A percentile compares a stretch with the other conserved stretches of the same genome.
phyloP scores from a whole-genome alignment of 1,284 basidiomycete species.

The Amylostereum chailletii region DNA sequence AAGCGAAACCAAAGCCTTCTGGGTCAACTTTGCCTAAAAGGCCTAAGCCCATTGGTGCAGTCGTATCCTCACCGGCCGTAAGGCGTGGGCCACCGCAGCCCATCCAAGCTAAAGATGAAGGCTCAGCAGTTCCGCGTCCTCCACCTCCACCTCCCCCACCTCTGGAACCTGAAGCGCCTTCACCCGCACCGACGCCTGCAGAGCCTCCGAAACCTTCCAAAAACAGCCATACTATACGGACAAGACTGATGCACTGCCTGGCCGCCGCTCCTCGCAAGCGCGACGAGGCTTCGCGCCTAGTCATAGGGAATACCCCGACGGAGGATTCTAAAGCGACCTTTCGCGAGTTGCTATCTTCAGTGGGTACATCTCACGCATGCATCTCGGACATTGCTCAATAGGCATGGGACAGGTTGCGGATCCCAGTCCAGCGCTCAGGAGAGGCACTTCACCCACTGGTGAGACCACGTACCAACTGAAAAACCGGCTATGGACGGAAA shows the following conservation, averaged over 20 bases:
- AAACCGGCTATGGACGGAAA: constrained; percentile 48
- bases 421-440: constrained; percentile 31
- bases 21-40: not conserved
- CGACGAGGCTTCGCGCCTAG: not conserved
- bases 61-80: not conserved
- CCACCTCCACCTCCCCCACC: not conserved
- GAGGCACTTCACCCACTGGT: constrained; percentile 36
- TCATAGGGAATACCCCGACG: not conserved
- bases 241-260: not conserved
- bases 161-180: not conserved
- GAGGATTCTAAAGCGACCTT: not conserved
- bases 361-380: not conserved
- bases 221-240: not conserved
- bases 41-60: not conserved
- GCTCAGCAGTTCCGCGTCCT: not conserved
- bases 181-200: not conserved
- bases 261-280: not conserved
- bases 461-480: not conserved
- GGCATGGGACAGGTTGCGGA: not conserved
- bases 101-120: not conserved
- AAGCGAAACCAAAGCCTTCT: not conserved
- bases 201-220: not conserved
- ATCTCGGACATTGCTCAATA: too few relatives aligned
- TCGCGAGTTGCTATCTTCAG: not conserved
- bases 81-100: not conserved